Evolutionary conservation across 2,329 filamentous ascomycete genomes (phyloP).

Genomic region (Cucurbitaria berberidis): DNA sequence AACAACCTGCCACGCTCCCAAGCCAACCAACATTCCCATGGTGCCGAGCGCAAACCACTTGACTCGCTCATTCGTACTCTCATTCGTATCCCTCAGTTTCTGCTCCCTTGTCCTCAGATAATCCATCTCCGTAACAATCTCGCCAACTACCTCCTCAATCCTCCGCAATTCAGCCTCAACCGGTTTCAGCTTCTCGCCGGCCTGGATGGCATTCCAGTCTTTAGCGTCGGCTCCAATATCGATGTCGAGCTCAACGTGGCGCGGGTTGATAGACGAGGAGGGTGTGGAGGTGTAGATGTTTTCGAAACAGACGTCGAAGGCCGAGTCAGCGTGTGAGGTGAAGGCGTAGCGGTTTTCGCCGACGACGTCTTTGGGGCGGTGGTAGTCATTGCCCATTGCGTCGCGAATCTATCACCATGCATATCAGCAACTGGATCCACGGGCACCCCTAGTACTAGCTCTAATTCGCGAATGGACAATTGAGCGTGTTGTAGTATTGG

Average conservation of each 20-base stretch:
- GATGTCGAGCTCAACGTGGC: constrained; percentile 88
- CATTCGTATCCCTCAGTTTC: constrained; percentile 96
- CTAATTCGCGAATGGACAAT: neutral
- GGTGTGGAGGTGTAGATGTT: constrained; percentile 67
- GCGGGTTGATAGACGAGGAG: constrained; percentile 52
- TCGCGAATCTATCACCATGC: constrained; percentile 77
- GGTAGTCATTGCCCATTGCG: constrained; percentile 94
- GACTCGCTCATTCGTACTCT: constrained; percentile 98
- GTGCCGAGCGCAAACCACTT: constrained; percentile 98
- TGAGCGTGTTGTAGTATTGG: neutral
- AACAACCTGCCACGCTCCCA: constrained; percentile 97
- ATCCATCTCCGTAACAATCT: constrained; percentile 94
- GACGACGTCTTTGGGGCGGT: constrained; percentile 84
- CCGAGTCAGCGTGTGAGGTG: constrained; percentile 87
- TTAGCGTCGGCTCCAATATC: constrained; percentile 97
- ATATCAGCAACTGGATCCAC: constrained; percentile 1
- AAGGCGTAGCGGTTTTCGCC: constrained; percentile 94
- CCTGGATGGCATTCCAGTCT: constrained; percentile 97
- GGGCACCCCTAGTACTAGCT: neutral
- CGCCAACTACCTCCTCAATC: constrained; percentile 86
- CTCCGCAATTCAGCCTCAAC: constrained; percentile 92
- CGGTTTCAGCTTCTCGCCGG: constrained; percentile 96
- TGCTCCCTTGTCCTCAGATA: constrained; percentile 90
- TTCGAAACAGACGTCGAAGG: constrained; percentile 96
- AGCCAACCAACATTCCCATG: constrained; percentile 84